Percentiles rank a stretch among this genome's conserved stretches.
phyloP scores from a whole-genome alignment of 2,329 filamentous ascomycete species.

The Fusarium tupiense region DNA sequence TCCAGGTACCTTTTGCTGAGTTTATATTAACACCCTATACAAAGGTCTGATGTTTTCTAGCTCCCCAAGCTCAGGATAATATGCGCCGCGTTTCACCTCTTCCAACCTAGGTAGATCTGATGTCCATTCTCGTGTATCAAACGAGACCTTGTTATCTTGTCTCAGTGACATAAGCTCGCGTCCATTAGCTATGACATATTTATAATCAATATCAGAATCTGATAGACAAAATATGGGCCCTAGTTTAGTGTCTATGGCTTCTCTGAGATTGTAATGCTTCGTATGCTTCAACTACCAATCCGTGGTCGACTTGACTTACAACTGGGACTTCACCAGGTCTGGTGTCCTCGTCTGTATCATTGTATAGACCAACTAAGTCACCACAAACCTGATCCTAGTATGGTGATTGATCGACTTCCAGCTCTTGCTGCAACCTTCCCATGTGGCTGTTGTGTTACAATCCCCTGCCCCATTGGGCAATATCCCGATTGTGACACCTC shows the following conservation, averaged over 20 bases:
- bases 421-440: constrained; percentile 19
- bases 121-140: background rate
- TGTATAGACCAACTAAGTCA: background rate
- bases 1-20: background rate
- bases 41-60: background rate
- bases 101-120: background rate
- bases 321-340: background rate
- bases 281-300: background rate
- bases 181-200: background rate
- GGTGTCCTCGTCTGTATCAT: background rate
- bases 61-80: background rate
- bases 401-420: constrained; percentile 28
- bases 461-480: constrained; percentile 31
- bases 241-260: background rate
- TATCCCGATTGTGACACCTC: constrained; percentile 25
- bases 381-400: constrained; percentile 22
- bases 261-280: background rate
- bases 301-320: background rate
- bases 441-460: constrained; percentile 23
- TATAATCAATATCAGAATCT: background rate
- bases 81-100: background rate
- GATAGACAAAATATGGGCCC: background rate
- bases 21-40: background rate
- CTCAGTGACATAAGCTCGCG: background rate
- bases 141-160: background rate